phyloP scores from a whole-genome alignment of 2,329 filamentous ascomycete genomes.

The Nemania sp. region DNA sequence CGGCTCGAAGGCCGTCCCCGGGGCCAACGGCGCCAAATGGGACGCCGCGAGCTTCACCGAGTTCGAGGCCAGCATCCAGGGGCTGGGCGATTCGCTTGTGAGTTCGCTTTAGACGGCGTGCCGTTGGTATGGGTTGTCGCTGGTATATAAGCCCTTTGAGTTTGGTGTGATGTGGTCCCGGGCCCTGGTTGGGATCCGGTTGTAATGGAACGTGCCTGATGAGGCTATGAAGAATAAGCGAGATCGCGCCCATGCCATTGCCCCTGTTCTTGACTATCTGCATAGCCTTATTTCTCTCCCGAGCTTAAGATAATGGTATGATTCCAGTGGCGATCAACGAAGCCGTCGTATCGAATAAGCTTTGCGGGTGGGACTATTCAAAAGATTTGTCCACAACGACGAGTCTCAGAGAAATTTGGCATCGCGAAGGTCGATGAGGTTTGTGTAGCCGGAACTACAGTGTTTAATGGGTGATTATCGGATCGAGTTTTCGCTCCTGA shows the following conservation, averaged over 20 bases:
- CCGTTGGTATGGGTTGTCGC: background rate
- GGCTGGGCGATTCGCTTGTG: slow-evolving; percentile 57
- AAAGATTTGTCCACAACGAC: background rate
- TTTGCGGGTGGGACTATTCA: no score
- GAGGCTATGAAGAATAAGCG: no score
- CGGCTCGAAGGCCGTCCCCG: slow-evolving; percentile 60
- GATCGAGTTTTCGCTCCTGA: background rate
- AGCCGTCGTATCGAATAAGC: no score
- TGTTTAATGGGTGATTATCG: background rate
- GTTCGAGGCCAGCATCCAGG: slow-evolving; percentile 58
- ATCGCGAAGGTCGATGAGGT: no score
- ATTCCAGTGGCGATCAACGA: no score
- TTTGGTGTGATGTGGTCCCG: no score
- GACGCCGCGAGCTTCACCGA: slow-evolving; percentile 50
- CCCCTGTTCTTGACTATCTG: no score
- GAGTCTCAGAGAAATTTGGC: background rate
- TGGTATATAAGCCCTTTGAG: background rate
- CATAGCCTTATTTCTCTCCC: no score
- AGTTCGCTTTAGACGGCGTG: background rate
- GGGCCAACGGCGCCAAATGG: slow-evolving; percentile 59
- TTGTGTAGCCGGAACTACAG: background rate
- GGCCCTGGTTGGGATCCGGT: no score
- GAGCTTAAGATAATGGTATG: no score
- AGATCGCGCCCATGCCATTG: no score
- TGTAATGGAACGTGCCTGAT: no score